Evolutionary conservation across 2,329 filamentous ascomycete genomes (phyloP), one percentile per base, ranked within the genome.

Genomic region (Aspergillus spinulosporus): DNA sequence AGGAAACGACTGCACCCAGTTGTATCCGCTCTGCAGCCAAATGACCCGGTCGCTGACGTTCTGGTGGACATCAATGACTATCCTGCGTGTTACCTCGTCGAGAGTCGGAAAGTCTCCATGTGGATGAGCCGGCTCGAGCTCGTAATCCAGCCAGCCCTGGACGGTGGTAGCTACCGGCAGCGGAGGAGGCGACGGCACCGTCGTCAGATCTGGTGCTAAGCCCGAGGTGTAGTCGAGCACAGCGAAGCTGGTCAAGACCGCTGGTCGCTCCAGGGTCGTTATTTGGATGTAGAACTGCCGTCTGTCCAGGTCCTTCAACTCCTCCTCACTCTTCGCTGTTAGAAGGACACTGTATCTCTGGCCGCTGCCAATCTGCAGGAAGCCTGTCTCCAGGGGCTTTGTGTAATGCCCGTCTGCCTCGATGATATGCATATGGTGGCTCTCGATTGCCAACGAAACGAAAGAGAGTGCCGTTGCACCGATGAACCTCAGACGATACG

Each of bases 301-400:
- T 70, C 78, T 82, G 42, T 72, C 62, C 15, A 64, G 45, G 12
- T 53, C 36, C 14, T 54, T 46, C 28, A 70, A 49, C 54, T 72
- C 66, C 1, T 51, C 56, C 40, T 61, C 54, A 5, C 62, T 58
- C 47, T 86, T 87, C 1, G 84, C 77, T 9, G 72, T 75, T 32
- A 88, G 72, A 1, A 87, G 71, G 0, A 79, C 73, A 58, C 83
- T 83, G 66, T 82, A 87, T n/a, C 85, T 80, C 64, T 88, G 84
- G 0, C 85, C 85, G 4, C 76, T 72, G 5, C 76, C 78, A 4
- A 87, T 63, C 62, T 87, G 84, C 51, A 88, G 73, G 59, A 80
- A 77, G 11, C 28, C 32, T 1, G 53, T 55, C 14, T 21, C 26
- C 0, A 39, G n/a, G 3, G 53, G 40, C 21, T 50, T 21, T 15